Evolutionary conservation across 257 asterid species (phyloP), one percentile per base, ranked within the genome.

Genomic region (Solanum okadae): DNA sequence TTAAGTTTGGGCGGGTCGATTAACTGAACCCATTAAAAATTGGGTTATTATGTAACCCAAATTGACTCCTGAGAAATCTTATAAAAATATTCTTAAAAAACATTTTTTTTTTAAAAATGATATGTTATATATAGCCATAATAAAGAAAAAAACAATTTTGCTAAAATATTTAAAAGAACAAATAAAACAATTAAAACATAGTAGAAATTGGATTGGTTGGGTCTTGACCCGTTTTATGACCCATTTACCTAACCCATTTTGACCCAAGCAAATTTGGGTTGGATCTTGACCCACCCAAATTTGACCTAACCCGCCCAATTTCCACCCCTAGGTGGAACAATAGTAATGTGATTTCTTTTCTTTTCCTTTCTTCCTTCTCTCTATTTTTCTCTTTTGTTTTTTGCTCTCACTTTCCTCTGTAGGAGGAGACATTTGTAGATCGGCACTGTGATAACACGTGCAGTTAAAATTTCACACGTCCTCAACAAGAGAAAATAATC

Each of bases 31-130:
- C 65, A 56, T 56, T 56, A 18, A 56, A 56, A 20, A 56, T 56
- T 56, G 25, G 25, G 10, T 56, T 56, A 7, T 7, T 56, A 56
- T 20, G 11, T 20, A 56, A 56, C 65, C 25, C 65, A 56, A 56
- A 20, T 56, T 56, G 63, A 56, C 25, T 56, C 10, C 10, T 20
- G 65, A 56, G 10, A 56, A 56, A 56, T 56, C 11, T 56, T 20
- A 8, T 7, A 23, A 56, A 56, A 20, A 20, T 56, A 20, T 56
- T 56, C 25, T 56, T 56, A 2, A 56, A 20, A 56, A 18, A 56
- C 65, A 5, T 18, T 56, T 52, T 5, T 0, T 18, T 52, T 56
- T 5, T 0, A 0, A 2, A 15, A 56, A 20, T 20, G 25, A 3
- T 56, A 56, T 56, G 65, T 20, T 56, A 56, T 7, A 18, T 56